Evolutionary conservation across 2,329 filamentous ascomycete genomes (phyloP).

Genomic region (Amesomyces nigricolor): DNA sequence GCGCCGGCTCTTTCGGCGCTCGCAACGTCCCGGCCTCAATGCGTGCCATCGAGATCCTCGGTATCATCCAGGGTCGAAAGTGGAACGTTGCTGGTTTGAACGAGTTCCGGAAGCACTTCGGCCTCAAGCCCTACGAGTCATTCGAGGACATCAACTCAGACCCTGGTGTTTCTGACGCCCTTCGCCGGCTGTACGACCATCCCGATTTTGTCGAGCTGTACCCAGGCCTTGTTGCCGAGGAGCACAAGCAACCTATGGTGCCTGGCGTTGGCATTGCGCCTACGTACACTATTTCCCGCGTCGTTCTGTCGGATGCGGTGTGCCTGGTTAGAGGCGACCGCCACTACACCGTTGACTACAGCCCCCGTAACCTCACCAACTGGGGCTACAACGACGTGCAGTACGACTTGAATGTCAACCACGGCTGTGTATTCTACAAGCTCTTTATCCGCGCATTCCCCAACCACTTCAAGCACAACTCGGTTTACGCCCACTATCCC

Average conservation of each 20-base stretch:
- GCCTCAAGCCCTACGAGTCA: constrained; percentile 65
- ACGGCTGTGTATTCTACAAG: constrained; percentile 82
- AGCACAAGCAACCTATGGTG: constrained; percentile 66
- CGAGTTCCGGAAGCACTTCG: constrained; percentile 79
- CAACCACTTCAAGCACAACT: constrained; percentile 69
- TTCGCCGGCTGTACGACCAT: constrained; percentile 67
- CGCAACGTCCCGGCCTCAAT: constrained; percentile 69
- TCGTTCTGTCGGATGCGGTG: constrained; percentile 71
- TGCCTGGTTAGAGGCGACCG: constrained; percentile 72
- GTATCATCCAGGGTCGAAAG: constrained; percentile 68
- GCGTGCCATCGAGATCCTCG: constrained; percentile 71
- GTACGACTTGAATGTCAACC: constrained; percentile 67
- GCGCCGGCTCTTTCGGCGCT: constrained; percentile 67
- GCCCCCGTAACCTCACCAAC: constrained; percentile 68
- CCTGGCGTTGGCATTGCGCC: constrained; percentile 71
- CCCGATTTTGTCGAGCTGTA: constrained; percentile 78
- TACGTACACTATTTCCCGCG: constrained; percentile 70
- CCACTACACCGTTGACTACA: constrained; percentile 74
- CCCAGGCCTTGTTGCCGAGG: constrained; percentile 70
- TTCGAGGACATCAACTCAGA: constrained; percentile 84
- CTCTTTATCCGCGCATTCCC: constrained; percentile 75
- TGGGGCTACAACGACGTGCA: constrained; percentile 76
- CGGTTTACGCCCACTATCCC: constrained; percentile 77
- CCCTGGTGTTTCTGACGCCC: constrained; percentile 59
- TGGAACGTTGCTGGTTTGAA: constrained; percentile 78